phyloP scores from a whole-genome alignment of 2,329 filamentous ascomycete species.

The Chaetomium sp. region DNA sequence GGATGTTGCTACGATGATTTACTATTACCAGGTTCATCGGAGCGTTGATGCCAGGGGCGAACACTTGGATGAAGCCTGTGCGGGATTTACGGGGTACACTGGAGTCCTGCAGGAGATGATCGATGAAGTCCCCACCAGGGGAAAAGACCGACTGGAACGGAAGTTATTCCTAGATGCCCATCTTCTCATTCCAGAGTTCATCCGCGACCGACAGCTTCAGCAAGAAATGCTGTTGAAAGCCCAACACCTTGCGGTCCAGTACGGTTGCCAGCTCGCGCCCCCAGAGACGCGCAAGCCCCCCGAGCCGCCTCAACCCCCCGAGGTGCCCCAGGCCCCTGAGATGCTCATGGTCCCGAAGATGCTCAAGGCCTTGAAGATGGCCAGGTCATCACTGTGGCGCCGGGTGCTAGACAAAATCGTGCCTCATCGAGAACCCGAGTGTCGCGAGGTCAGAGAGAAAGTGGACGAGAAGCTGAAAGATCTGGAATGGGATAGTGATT shows the following conservation, averaged over 20 bases:
- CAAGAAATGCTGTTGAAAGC: background rate
- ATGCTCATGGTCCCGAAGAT: too few relatives aligned
- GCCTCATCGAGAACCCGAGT: too few relatives aligned
- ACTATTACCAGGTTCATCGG: slow-evolving; percentile 12
- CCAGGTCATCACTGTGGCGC: too few relatives aligned
- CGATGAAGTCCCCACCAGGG: slow-evolving; percentile 11
- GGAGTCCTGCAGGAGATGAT: slow-evolving; percentile 19
- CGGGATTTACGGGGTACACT: slow-evolving; percentile 13
- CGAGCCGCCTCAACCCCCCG: too few relatives aligned
- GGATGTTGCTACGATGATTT: slow-evolving; percentile 9
- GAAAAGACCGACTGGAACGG: slow-evolving; percentile 14
- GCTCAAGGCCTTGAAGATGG: too few relatives aligned
- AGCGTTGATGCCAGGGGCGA: background rate
- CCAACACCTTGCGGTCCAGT: background rate
- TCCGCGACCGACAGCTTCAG: background rate
- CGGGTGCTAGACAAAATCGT: too few relatives aligned
- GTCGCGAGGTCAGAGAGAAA: too few relatives aligned
- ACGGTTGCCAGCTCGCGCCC: background rate
- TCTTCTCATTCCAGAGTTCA: slow-evolving; percentile 5
- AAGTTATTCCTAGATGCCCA: slow-evolving; percentile 18
- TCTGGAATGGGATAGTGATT: too few relatives aligned
- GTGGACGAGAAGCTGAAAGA: too few relatives aligned
- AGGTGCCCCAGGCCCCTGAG: too few relatives aligned
- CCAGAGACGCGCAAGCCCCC: too few relatives aligned
- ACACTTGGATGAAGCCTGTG: background rate